Conservation (phyloP, 108 stramenopile genomes). For the Nitzschia palea region DNA sequence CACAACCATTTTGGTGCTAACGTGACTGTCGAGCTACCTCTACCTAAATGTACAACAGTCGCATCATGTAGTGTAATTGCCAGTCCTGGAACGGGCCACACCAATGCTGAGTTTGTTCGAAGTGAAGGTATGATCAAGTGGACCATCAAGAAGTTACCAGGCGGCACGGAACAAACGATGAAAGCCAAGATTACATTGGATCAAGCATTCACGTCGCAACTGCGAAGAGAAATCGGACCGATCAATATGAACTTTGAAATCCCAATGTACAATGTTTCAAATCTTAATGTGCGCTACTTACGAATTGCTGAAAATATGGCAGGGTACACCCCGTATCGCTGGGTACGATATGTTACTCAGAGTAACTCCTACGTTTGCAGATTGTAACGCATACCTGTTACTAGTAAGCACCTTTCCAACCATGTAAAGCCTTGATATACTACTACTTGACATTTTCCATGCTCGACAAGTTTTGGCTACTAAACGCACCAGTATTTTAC, state of each 20-base stretch:
- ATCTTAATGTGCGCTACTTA: conserved; percentile 96
- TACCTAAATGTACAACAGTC: conserved; percentile 76
- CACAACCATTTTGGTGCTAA: conserved; percentile 96
- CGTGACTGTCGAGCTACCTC: conserved; percentile 86
- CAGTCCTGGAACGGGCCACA: conserved; percentile 58
- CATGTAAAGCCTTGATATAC: too few relatives aligned
- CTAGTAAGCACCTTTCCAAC: too few relatives aligned
- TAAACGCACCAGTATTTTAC: too few relatives aligned
- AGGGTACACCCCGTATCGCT: conserved; percentile 98
- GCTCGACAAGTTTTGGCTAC: too few relatives aligned
- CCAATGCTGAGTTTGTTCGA: conserved; percentile 81
- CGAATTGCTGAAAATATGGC: conserved; percentile 95
- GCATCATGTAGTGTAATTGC: conserved; percentile 71
- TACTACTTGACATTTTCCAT: too few relatives aligned
- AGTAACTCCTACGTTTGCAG: conserved; percentile 95
- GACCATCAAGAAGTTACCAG: conserved; percentile 98
- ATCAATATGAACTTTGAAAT: conserved; percentile 98
- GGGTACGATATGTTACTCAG: conserved; percentile 99
- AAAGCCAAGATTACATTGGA: conserved; percentile 79
- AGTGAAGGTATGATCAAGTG: conserved; percentile 87
- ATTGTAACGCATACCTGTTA: conserved; percentile 56
- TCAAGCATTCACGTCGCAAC: conserved; percentile 76
- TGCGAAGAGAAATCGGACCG: conserved; percentile 94
- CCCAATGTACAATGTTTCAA: conserved; percentile 99
- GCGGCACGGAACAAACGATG: conserved; percentile 94